Percentiles rank a stretch among this genome's conserved stretches.
Conservation (phyloP, 2,329 filamentous ascomycete genomes). For the Aspergillus novoparasiticus region DNA sequence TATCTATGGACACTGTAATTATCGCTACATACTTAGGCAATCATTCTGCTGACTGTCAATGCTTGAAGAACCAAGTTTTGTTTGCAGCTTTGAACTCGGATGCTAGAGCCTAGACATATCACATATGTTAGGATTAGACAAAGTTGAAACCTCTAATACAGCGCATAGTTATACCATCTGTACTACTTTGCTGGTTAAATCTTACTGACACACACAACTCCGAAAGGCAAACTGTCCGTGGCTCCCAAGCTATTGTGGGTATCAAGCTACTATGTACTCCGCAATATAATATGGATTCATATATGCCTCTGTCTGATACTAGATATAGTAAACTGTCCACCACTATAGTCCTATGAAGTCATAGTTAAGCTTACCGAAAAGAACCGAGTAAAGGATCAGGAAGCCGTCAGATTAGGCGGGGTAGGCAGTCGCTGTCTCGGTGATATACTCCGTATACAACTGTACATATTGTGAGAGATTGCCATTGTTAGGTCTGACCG, state of each 20-base stretch:
- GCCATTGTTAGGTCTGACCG: slow-evolving; percentile 5
- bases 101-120: no score
- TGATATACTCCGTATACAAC: not conserved
- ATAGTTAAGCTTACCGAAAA: not conserved
- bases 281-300: no score
- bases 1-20: not conserved
- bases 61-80: no score
- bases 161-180: no score
- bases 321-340: not conserved
- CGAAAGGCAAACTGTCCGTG: no score
- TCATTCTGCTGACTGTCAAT: not conserved
- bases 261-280: no score
- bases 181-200: no score
- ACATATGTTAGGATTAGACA: no score
- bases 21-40: not conserved
- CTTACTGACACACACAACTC: no score
- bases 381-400: not conserved
- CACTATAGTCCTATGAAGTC: not conserved
- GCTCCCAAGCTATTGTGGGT: no score
- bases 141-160: no score
- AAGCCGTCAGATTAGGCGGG: not conserved
- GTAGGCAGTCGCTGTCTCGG: not conserved
- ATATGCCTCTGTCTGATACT: not conserved
- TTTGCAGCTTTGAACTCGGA: no score
- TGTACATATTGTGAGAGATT: slow-evolving; percentile 1